Percentiles rank a stretch among this genome's conserved stretches.
These are phyloP conservation scores for Coemansia sp. DNA, from an alignment of 192 early-diverging fungal species.

Conservation along the genomic window DNA sequence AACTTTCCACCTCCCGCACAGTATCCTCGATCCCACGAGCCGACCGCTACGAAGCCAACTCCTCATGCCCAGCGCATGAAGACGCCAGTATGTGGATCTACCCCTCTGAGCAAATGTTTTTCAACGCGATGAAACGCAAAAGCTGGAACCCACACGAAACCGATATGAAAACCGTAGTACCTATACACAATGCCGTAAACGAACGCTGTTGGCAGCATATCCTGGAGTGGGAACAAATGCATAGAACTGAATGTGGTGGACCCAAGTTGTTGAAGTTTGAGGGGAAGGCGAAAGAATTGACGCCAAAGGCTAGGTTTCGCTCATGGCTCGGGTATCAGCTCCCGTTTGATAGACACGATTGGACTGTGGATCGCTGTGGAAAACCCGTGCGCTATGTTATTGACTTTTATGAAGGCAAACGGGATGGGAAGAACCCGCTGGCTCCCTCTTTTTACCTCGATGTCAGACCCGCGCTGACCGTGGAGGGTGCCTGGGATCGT, in stretches of 20 bases:
- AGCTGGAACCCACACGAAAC: slow-evolving; percentile 77
- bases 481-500: slow-evolving; percentile 37
- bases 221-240: slow-evolving; percentile 72
- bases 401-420: slow-evolving; percentile 82
- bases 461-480: slow-evolving; percentile 78
- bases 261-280: slow-evolving; percentile 51
- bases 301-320: slow-evolving; percentile 43
- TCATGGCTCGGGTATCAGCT: slow-evolving; percentile 59
- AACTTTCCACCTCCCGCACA: slow-evolving; percentile 65
- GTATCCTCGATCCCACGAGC: slow-evolving; percentile 76
- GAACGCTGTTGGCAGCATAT: slow-evolving; percentile 88
- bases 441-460: slow-evolving; percentile 78
- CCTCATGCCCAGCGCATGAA: slow-evolving; percentile 35
- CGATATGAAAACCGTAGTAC: slow-evolving; percentile 88
- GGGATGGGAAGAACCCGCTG: slow-evolving; percentile 48
- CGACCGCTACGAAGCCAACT: slow-evolving; percentile 50
- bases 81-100: slow-evolving; percentile 70
- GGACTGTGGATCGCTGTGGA: slow-evolving; percentile 91
- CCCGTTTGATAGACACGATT: slow-evolving; percentile 94
- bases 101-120: slow-evolving; percentile 94
- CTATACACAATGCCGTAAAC: slow-evolving; percentile 94
- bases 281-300: slow-evolving; percentile 36
- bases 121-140: slow-evolving; percentile 93
- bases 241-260: slow-evolving; percentile 22
- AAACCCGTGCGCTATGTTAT: slow-evolving; percentile 84